Base-by-base conservation (phyloP, 768 basidiomycete species). In the button mushroom (Agaricus bisporus) region DNA sequence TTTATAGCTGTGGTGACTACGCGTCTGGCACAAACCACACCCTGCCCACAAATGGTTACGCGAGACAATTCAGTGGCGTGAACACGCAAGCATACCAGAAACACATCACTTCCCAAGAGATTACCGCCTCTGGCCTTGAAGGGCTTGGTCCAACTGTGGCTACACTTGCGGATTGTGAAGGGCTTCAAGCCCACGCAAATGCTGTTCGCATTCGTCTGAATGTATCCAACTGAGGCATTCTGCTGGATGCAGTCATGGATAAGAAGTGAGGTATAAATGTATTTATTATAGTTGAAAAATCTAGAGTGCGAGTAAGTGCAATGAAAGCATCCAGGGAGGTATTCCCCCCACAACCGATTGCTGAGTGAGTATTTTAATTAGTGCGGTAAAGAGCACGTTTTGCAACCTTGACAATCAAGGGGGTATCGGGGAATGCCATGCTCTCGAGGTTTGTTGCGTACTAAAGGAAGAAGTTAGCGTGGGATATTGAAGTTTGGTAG, bases 1-100 rank as follows among this genome's bases (percentile, higher is more conserved):
- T 54, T 36, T 44, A 36, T 60, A 98, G 95, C 60, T 98, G 93
- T 68, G 97, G 97, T 28, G 97, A 99, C 68, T 99, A 98, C 62
- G 95, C 95, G 5, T 98, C 95, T 0, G 97, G 97, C 17, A 98
- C 97, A 7, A 99, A 99, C 68, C 97, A 99, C 74, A 98, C 95
- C 0, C 76, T 99, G 20, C 95, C 95, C 36, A 97, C 91, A 9
- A 93, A 92, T 58, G 94, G 95, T 20, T 99, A 94, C 67, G 97
- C 97, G 20, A 85, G 92, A 47, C 97, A 98, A 66, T 99, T 95
- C 74, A 97, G 94, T 60, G 97, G 97, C 4, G 97, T 99, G 60
- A 98, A 95, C 73, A 98, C 95, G 0, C 74, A 81, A 8, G 94
- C 93, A 1, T 99, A 98, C 87, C 95, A 98, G 66, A 99, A 99